Evolutionary conservation across 106 monocot genomes (phyloP).

Genomic region (Triglochin maritima): DNA sequence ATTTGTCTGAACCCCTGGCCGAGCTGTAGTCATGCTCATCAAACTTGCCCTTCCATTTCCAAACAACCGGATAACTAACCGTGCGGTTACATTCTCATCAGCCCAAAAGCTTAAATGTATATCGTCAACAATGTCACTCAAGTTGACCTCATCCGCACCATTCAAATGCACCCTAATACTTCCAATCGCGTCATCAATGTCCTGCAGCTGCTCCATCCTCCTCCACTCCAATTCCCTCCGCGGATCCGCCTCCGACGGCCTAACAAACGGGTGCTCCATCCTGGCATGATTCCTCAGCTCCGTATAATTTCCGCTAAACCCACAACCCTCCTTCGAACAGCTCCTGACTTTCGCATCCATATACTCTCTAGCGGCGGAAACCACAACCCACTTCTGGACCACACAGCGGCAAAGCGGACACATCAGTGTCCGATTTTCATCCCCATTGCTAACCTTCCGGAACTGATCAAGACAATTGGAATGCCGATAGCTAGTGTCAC

Average conservation of each 20-base stretch:
- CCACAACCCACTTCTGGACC: constrained; percentile 40
- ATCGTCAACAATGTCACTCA: constrained; percentile 3
- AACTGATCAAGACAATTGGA: constrained; percentile 95
- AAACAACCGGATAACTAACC: constrained; percentile 2
- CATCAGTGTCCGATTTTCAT: constrained; percentile 7
- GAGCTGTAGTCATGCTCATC: neutral
- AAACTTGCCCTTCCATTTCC: neutral
- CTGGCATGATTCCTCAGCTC: constrained; percentile 83
- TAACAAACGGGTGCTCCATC: constrained; percentile 43
- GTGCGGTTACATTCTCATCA: neutral
- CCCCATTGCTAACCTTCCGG: constrained; percentile 30
- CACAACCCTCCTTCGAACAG: constrained; percentile 68
- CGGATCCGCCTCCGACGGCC: constrained; percentile 68
- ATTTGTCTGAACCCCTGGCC: constrained; percentile 2
- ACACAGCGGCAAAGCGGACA: constrained; percentile 81
- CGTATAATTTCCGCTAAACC: constrained; percentile 40
- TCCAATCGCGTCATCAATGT: constrained; percentile 67
- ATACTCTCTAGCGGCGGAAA: constrained; percentile 39
- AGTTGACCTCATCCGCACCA: constrained; percentile 10
- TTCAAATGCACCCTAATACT: constrained; percentile 33
- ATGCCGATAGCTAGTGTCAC: constrained; percentile 84
- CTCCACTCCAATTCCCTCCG: constrained; percentile 69
- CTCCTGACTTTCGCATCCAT: constrained; percentile 56
- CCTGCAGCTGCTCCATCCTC: constrained; percentile 62
- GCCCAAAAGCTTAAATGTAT: neutral